These are phyloP conservation scores for Zygoascus ofunaensis DNA, from an alignment of 805 yeast genomes.

Conservation along the genomic window DNA sequence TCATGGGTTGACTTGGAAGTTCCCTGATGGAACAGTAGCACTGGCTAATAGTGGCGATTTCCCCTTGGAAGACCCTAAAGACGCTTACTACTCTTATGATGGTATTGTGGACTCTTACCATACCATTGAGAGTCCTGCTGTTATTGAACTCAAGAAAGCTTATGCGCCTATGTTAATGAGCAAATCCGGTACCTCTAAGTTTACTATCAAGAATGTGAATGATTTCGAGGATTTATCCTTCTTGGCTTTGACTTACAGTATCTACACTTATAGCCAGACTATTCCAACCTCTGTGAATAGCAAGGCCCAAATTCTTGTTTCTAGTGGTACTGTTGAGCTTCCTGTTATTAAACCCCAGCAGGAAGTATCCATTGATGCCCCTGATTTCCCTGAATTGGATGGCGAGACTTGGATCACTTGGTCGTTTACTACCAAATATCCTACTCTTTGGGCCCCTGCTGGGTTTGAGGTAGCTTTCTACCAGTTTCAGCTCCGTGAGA, in stretches of 20 bases:
- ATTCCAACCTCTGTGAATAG: neutral
- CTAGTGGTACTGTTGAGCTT: constrained; percentile 3
- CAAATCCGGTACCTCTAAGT: neutral
- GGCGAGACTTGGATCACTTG: constrained; percentile 9
- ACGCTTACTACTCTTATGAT: constrained; percentile 31
- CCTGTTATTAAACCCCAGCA: neutral
- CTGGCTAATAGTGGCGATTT: too few species aligned
- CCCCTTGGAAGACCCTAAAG: constrained; percentile 29
- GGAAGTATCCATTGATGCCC: neutral
- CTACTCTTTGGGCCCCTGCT: constrained; percentile 14
- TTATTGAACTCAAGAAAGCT: constrained; percentile 26
- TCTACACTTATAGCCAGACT: too few species aligned
- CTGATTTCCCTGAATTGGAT: neutral
- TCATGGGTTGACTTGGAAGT: constrained; percentile 25
- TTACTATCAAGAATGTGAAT: constrained; percentile 7
- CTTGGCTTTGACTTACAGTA: constrained; percentile 2
- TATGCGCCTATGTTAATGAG: constrained; percentile 26
- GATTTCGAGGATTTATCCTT: constrained; percentile 6
- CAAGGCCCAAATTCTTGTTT: neutral
- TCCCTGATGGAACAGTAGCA: too few species aligned
- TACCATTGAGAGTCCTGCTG: constrained; percentile 30
- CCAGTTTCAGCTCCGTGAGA: constrained; percentile 11
- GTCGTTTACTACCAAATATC: constrained; percentile 1
- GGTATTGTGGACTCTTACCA: constrained; percentile 28
- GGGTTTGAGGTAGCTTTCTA: constrained; percentile 24